Evolutionary conservation across 805 yeast species (phyloP).

Genomic region (Ogataea philodendri): DNA sequence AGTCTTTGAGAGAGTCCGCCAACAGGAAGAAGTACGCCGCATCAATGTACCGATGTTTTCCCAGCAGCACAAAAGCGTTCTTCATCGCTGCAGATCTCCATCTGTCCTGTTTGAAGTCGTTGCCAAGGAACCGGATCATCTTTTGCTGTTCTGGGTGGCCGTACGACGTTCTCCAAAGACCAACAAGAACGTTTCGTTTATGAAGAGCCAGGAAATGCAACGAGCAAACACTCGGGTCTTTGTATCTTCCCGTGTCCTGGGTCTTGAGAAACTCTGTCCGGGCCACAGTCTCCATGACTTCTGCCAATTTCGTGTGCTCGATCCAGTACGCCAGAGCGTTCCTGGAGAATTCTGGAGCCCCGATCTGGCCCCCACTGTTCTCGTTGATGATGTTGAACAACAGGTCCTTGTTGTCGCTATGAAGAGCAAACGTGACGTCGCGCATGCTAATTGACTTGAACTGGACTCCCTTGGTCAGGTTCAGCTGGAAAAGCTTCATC

Average conservation of each 20-base stretch:
- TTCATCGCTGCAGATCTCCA: conserved; percentile 90
- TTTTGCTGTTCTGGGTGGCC: conserved; percentile 81
- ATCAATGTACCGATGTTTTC: conserved; percentile 82
- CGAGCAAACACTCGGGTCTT: conserved; percentile 72
- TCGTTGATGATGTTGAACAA: conserved; percentile 49
- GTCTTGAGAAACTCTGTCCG: conserved; percentile 56
- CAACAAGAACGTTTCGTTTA: conserved; percentile 71
- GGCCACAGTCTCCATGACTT: conserved; percentile 66
- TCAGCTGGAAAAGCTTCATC: conserved; percentile 57
- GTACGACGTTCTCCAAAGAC: conserved; percentile 77
- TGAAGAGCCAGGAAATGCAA: conserved; percentile 74
- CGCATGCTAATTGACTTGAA: conserved; percentile 58
- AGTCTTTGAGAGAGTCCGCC: conserved; percentile 73
- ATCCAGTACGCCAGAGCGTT: conserved; percentile 76
- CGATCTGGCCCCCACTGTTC: conserved; percentile 42
- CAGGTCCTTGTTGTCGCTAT: conserved; percentile 73
- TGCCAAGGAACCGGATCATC: conserved; percentile 70
- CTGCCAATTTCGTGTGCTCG: conserved; percentile 42
- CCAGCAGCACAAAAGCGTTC: conserved; percentile 85
- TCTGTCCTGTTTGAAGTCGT: conserved; percentile 71
- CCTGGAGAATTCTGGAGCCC: conserved; percentile 60
- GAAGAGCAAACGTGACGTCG: conserved; percentile 85
- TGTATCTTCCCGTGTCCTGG: conserved; percentile 42
- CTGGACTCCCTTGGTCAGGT: conserved; percentile 31
- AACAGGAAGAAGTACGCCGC: conserved; percentile 88